Evolutionary conservation across 1,139 yeast genomes (phyloP), one percentile per base, ranked within the genome.

Genomic region (Saccharomyces hybrid): DNA sequence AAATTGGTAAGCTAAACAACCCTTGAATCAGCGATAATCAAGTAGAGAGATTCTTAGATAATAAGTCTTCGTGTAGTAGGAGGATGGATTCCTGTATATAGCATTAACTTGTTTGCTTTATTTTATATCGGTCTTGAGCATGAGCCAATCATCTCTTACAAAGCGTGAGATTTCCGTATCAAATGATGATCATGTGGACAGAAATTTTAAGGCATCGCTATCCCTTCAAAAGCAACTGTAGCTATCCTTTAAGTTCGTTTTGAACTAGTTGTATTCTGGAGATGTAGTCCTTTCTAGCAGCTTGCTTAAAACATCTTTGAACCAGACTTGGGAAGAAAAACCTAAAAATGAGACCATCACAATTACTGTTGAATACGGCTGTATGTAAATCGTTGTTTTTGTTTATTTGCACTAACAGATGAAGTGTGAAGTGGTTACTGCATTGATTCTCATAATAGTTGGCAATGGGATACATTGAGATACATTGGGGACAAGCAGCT

Each of bases 311-410:
- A 24, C n/a, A 38, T n/a, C 6, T 38, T 11, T 38, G 26, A 11
- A 38, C 24, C 12, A 16, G 16, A 38, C n/a, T n/a, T n/a, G n/a
- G n/a, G n/a, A n/a, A n/a, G n/a, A n/a, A n/a, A n/a, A n/a, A n/a
- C n/a, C n/a, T n/a, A 31, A 48, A 46, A 53, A 70, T 71, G 72
- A 68, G 73, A 68, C 68, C 72, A 55, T 59, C 73, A 42, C 64
- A 62, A 70, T 64, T 77, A 60, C 75, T 80, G 67, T 68, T 79
- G 64, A 77, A 77, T 64, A 75, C 78, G 53, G 67, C 73, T 49
- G 66, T 65, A 65, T 59, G 69, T 62, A n/a, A 16, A 38, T 12
- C 14, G 48, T 7, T 38, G 8, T 24, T 24, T 41, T 21, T 6
- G 14, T 44, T 26, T 16, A 16, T 12, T 14, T 11, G 5, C 16